Conservation (phyloP, 169 alveolate species). For the Eimeria sp. region DNA sequence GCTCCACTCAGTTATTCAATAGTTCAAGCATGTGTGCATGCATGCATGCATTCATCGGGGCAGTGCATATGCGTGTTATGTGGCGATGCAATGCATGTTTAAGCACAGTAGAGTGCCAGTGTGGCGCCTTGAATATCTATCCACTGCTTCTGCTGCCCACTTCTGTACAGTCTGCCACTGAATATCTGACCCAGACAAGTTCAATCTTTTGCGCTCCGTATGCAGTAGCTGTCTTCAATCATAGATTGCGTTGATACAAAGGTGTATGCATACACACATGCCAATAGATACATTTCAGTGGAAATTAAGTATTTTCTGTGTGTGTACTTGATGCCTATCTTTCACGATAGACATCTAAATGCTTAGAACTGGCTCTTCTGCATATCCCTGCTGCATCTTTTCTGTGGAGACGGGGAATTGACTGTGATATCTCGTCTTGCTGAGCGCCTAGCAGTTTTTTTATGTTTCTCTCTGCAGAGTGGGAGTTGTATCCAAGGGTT, state of each 20-base stretch:
- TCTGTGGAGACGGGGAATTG: not conserved
- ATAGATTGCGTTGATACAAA: not conserved
- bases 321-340: not conserved
- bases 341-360: no score
- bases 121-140: not conserved
- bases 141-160: not conserved
- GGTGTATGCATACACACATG: not conserved
- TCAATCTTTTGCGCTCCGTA: not conserved
- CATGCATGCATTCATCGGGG: not conserved
- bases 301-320: not conserved
- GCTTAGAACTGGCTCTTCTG: not conserved
- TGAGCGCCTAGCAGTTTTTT: not conserved
- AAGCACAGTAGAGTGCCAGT: not conserved
- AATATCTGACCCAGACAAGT: not conserved
- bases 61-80: not conserved
- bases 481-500: constrained; percentile 75
- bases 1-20: no score
- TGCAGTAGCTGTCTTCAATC: not conserved
- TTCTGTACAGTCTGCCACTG: no score
- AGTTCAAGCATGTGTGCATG: not conserved
- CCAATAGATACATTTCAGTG: not conserved
- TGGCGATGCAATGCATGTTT: not conserved
- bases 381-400: not conserved
- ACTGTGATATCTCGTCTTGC: not conserved
- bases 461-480: constrained; percentile 33